Percentiles rank a stretch among this genome's conserved stretches.
Evolutionary conservation across 2,329 filamentous ascomycete genomes (phyloP).

Genomic region (Fusarium nelsonii): DNA sequence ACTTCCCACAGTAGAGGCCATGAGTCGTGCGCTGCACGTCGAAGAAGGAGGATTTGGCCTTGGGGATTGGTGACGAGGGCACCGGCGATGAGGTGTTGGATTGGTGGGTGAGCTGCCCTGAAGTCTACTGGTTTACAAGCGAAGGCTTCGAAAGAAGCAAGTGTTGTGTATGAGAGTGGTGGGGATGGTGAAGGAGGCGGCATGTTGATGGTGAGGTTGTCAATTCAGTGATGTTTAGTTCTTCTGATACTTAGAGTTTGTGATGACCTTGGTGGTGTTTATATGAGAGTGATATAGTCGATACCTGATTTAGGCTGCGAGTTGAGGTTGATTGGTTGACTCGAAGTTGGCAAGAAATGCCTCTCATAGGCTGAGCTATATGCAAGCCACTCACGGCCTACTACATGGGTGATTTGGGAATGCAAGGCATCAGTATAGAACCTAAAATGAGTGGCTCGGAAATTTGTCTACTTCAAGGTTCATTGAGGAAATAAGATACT

Average conservation of each 20-base stretch:
- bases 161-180: constrained; percentile 32
- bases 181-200: constrained; percentile 14
- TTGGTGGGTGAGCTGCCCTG: constrained; percentile 35
- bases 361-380: background rate
- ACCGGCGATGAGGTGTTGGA: constrained; percentile 45
- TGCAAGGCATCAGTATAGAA: background rate
- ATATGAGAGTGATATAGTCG: constrained; percentile 12
- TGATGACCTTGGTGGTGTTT: background rate
- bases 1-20: constrained; percentile 48
- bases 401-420: too few species aligned
- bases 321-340: constrained; percentile 28
- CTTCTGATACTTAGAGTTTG: background rate
- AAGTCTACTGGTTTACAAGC: constrained; percentile 30
- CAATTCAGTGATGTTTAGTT: background rate
- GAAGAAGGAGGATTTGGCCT: constrained; percentile 43
- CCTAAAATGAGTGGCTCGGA: background rate
- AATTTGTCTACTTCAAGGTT: background rate
- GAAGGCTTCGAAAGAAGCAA: constrained; percentile 34
- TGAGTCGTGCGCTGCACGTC: constrained; percentile 46
- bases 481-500: background rate
- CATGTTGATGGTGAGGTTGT: constrained; percentile 2
- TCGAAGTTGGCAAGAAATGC: constrained; percentile 12
- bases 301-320: constrained; percentile 37
- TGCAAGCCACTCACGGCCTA: background rate
- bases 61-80: constrained; percentile 40